Conservation (phyloP, 768 basidiomycete genomes). For the Rossbeevera mucosa region DNA sequence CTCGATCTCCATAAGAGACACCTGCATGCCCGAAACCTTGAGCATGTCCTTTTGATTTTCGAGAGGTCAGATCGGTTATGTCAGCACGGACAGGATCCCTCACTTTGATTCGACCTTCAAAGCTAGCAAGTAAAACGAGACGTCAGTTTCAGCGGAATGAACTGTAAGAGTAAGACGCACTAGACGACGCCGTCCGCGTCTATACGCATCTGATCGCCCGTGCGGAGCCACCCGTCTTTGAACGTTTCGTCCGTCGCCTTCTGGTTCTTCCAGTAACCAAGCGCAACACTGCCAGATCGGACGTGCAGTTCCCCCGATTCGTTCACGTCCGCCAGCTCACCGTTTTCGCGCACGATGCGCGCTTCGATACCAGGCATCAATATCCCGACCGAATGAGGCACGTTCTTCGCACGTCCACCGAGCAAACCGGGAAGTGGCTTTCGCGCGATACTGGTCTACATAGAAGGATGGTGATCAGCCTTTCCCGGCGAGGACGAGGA, state of each 20-base stretch:
- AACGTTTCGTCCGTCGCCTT: slow-evolving; percentile 65
- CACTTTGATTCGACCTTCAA: slow-evolving; percentile 74
- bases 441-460: slow-evolving; percentile 52
- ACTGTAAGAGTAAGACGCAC: slow-evolving; percentile 40
- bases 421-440: slow-evolving; percentile 45
- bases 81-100: not conserved
- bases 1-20: slow-evolving; percentile 78
- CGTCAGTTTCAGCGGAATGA: not conserved
- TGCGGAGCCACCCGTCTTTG: slow-evolving; percentile 66
- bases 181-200: slow-evolving; percentile 61
- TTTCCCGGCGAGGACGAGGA: not conserved
- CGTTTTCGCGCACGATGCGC: slow-evolving; percentile 55
- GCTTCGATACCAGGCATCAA: slow-evolving; percentile 63
- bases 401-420: slow-evolving; percentile 36
- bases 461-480: not conserved
- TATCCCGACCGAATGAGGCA: slow-evolving; percentile 49
- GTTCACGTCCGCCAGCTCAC: slow-evolving; percentile 45
- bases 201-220: slow-evolving; percentile 66
- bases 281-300: slow-evolving; percentile 47
- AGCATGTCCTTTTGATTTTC: slow-evolving; percentile 56
- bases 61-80: not conserved
- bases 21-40: slow-evolving; percentile 76
- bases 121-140: slow-evolving; percentile 38
- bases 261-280: slow-evolving; percentile 73
- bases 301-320: slow-evolving; percentile 69